phyloP scores from a whole-genome alignment of 176 grass and related monocot species.

The Triticum timopheevii region DNA sequence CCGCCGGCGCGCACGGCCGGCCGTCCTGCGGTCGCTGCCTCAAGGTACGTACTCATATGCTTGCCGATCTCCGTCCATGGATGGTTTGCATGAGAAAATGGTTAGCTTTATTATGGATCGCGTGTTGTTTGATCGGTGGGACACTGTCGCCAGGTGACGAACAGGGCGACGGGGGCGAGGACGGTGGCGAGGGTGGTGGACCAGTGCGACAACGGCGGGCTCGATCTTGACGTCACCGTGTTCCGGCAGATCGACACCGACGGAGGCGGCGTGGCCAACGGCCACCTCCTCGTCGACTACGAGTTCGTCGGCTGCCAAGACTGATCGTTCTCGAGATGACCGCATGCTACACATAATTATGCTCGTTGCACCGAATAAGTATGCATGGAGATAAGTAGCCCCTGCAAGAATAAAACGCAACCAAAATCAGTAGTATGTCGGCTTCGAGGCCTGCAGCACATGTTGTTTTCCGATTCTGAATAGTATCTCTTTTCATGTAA shows the following conservation, averaged over 20 bases:
- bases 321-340: not conserved
- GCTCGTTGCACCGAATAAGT: not conserved
- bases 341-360: not conserved
- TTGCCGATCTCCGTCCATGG: not conserved
- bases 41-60: not conserved
- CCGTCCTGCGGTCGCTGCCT: slow-evolving; percentile 61
- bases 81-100: not conserved
- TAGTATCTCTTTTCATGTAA: too few relatives aligned
- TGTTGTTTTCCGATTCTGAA: too few relatives aligned
- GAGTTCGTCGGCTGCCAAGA: slow-evolving; percentile 47
- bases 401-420: not conserved
- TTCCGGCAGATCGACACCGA: slow-evolving; percentile 67
- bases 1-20: slow-evolving; percentile 45
- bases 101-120: too few relatives aligned
- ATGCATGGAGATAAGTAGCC: too few relatives aligned
- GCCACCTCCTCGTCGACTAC: slow-evolving; percentile 57
- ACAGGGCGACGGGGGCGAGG: slow-evolving; percentile 31
- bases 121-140: not conserved
- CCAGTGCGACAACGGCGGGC: slow-evolving; percentile 67
- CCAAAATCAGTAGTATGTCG: too few relatives aligned
- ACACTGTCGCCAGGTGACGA: slow-evolving; percentile 28
- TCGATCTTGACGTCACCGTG: slow-evolving; percentile 61
- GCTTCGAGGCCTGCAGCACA: too few relatives aligned
- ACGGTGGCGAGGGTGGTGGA: slow-evolving; percentile 62
- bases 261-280: slow-evolving; percentile 27